Conservation (phyloP, 164 flowering plant species). For the Amborella trichopoda region DNA sequence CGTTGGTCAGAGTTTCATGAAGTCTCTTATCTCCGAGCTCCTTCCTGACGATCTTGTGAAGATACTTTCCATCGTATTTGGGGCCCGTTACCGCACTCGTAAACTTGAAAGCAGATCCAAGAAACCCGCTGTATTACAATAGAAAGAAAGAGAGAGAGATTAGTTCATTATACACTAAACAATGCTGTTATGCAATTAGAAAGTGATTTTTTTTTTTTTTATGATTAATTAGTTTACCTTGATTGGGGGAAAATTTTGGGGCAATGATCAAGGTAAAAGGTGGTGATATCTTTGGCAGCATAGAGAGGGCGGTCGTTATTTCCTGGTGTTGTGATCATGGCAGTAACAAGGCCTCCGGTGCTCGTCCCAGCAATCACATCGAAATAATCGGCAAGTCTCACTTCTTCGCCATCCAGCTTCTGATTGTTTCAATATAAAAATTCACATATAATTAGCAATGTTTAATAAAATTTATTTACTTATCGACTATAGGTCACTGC, state of each 20-base stretch:
- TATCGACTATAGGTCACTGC: too few relatives aligned
- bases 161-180: neutral
- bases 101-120: neutral
- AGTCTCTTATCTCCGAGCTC: conserved; percentile 7
- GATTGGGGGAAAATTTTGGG: conserved; percentile 30
- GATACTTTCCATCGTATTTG: conserved; percentile 12
- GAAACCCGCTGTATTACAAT: neutral
- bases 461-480: too few relatives aligned
- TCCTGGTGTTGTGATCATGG: conserved; percentile 27
- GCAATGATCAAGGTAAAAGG: conserved; percentile 20
- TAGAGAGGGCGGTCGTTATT: conserved; percentile 23
- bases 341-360: conserved; percentile 17
- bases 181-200: neutral
- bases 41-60: conserved; percentile 1
- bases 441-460: too few relatives aligned
- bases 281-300: conserved; percentile 27
- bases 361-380: conserved; percentile 21
- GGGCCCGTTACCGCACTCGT: conserved; percentile 7
- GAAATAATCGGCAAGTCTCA: conserved; percentile 20
- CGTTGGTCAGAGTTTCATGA: conserved; percentile 10
- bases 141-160: neutral
- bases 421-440: too few relatives aligned
- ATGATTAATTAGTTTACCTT: neutral
- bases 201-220: too few relatives aligned
- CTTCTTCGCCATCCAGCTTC: conserved; percentile 20